Base-by-base conservation (phyloP, 2,329 filamentous ascomycete species). In the Penicillium sp. region DNA sequence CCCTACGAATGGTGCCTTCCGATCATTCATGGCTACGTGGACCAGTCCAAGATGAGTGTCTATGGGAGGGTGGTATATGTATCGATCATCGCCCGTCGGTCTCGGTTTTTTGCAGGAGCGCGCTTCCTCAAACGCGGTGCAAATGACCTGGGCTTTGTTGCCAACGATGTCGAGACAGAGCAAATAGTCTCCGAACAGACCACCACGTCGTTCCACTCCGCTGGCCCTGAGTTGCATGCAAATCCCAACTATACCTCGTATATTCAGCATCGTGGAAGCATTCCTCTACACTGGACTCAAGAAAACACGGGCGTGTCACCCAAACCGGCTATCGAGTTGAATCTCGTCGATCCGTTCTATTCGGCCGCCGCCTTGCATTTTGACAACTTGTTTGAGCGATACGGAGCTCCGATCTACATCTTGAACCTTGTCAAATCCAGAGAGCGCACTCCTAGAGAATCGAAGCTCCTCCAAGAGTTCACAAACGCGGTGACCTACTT, bases 141-240 rank as follows among this genome's bases (percentile, higher is more conserved):
- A 53, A 99, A 99, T 72, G 95, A 99, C 75, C 76, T 93, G 60
- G 94, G 95, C 15, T 96, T 96, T 75, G 95, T 99, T 58, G 96
- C 95, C 56, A 99, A 99, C 73, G 96, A 99, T 77, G 95, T 99
- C 26, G 96, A 99, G 79, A 98, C 95, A 0, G 95, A 99, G 78
- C 95, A 99, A 76, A 97, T 99, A 63, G 93, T 99, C 5, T 95
- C 93, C 0, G 95, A 99, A 74, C 92, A 93, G 70, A 82, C 94
- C 55, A 97, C 93, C 0, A 99, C 95, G 0, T 97, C 95, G 0
- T 97, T 99, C 70, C 95, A 99, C 79, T 90, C 91, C 3, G 92
- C 95, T 4, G 94, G 93, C 0, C 91, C 91, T 3, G 88, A 87
- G 53, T 85, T 97, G 12, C 97, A 92, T 75, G 89, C 92, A 5